Evolutionary conservation across 805 yeast species (phyloP), one percentile per base, ranked within the genome.

Genomic region (Nakazawaea molendinolei): DNA sequence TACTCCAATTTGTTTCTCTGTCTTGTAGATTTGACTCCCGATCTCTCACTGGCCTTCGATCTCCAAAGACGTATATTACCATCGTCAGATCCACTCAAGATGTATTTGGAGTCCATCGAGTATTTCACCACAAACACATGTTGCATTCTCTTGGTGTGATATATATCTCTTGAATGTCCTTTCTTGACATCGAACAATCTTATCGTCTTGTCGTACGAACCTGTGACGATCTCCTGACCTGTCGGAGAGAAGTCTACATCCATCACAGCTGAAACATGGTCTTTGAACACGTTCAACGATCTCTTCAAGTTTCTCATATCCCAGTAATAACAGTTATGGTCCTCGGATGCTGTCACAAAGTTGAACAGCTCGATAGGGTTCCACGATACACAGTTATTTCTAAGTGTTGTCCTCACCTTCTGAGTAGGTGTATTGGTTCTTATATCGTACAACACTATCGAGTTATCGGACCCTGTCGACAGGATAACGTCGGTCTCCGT

Each of bases 101-200:
- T 75, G 60, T 86, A 92, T 52, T 80, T 77, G 38, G 94, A 72
- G 60, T 92, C 99, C 75, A 86, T 86, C 7, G 95, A 75, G 59
- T 69, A 94, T 45, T 79, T 78, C 27, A 81, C 86, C 39, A 83
- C 73, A 59, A 87, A 86, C 8, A 92, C 84, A 41, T 90, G 80
- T 63, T 92, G 99, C 99, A 92, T 92, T 55, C 99, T 75, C 65
- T 86, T 87, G 10, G 98, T 92, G 52, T 92, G 98, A 57, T 92
- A 92, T 29, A 94, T 72, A 51, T 92, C 99, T 44, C 97, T 71
- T 5, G 95, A 84, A 58, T 90, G 97, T 24, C 98, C 97, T 44
- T 82, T 84, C 23, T 72, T 64, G 1, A 76, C 64, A 36, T 77
- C 76, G 61, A 63, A 92, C 14, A 92, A 77, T 48, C 99, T 71